Percentiles rank a stretch among this genome's conserved stretches.
Conservation (phyloP, 1,139 yeast species). For the Geotrichum cucujoidarum region DNA sequence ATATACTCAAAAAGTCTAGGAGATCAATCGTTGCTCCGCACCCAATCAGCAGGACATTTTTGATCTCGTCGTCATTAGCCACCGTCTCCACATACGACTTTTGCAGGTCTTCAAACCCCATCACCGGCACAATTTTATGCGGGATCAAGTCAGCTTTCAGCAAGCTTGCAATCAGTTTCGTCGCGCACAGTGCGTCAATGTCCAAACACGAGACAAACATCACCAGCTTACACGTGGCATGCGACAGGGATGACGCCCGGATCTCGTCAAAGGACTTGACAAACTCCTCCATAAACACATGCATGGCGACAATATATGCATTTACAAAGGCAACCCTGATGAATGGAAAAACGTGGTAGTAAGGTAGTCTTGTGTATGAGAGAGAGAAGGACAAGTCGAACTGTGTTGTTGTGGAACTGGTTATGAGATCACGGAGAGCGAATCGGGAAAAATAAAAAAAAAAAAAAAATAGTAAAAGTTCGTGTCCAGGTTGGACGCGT, state of each 20-base stretch:
- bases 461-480: background rate
- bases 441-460: background rate
- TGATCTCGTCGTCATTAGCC: constrained; percentile 47
- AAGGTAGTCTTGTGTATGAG: background rate
- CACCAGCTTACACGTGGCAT: constrained; percentile 83
- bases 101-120: constrained; percentile 79
- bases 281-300: constrained; percentile 32
- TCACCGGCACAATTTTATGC: constrained; percentile 87
- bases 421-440: background rate
- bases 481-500: too few species aligned
- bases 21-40: constrained; percentile 95
- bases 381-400: background rate
- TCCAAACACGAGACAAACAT: constrained; percentile 86
- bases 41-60: constrained; percentile 75
- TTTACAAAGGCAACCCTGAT: background rate
- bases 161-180: constrained; percentile 65
- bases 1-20: constrained; percentile 69
- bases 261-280: constrained; percentile 31
- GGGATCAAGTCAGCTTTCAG: constrained; percentile 80
- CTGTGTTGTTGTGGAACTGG: background rate
- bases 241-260: constrained; percentile 48
- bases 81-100: constrained; percentile 61
- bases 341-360: background rate
- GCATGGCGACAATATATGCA: constrained; percentile 27
- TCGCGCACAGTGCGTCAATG: constrained; percentile 88